Base-by-base conservation (phyloP, 2,329 filamentous ascomycete genomes). In the Fusarium virguliforme region DNA sequence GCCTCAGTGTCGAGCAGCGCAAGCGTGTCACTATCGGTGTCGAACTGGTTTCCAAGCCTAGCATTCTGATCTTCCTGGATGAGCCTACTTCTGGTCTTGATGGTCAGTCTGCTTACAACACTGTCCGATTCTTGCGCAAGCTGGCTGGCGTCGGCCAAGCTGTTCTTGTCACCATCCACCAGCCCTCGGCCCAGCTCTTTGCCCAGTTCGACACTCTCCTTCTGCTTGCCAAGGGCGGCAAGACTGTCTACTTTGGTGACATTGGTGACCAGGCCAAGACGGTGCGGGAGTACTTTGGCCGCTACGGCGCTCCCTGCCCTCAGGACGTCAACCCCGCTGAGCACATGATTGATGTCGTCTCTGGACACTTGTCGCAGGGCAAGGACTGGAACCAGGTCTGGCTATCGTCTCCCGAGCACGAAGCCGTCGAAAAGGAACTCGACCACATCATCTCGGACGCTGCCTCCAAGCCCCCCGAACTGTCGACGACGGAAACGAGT, bases 331-430 rank as follows among this genome's bases (percentile, higher is more conserved):
- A 94, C 73, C 91, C 91, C 1, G 92, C 92, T 0, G 92, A 94
- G 78, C 92, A 90, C 83, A 94, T 94, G 89, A 88, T 94, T 58
- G 85, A 88, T 55, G 84, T 87, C 18, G 85, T 86, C 13, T 87
- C 87, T 2, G 87, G 87, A 0, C 77, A 80, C 37, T 75, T 86
- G 1, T 85, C 83, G 0, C 83, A 81, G 59, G 80, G 74, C 74
- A 83, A 70, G 46, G 87, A 93, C 76, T 93, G 90, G 91, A 91
- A 90, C 75, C 84, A 92, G 38, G 87, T 93, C 69, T 94, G 92
- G 92, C 82, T 86, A 18, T 85, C 85, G n/a, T 94, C 89, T 0
- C 83, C 87, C 1, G 86, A 93, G 74, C 86, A 89, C 68, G 81
- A 83, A 0, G 79, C 83, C 4, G 81, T 92, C 38, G 81, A 87